A percentile compares a stretch with the other conserved stretches of the same genome.
These are phyloP conservation scores for Penstemon newberryi DNA, from an alignment of 257 asterid genomes.

Conservation along the genomic window DNA sequence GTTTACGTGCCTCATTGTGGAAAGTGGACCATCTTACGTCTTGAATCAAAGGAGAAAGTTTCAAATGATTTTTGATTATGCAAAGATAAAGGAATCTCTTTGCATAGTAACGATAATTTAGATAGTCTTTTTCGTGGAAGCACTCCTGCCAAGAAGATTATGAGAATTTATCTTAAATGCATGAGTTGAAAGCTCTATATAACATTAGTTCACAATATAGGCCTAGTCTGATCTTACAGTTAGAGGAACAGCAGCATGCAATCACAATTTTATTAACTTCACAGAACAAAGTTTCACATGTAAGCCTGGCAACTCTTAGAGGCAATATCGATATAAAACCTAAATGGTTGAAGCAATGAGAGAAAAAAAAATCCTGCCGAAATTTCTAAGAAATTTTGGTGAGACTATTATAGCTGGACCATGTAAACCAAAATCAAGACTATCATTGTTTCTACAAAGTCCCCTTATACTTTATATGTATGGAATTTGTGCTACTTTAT, in stretches of 20 bases:
- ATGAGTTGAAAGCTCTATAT: conserved; percentile 17
- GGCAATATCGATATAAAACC: background rate
- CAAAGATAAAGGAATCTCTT: conserved; percentile 91
- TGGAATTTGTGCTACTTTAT: background rate
- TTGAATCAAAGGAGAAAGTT: conserved; percentile 42
- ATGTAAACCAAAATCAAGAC: background rate
- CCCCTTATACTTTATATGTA: conserved; percentile 1
- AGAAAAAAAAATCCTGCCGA: background rate
- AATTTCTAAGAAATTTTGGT: background rate
- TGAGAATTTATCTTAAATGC: conserved; percentile 8
- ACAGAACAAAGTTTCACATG: background rate
- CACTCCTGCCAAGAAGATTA: conserved; percentile 65
- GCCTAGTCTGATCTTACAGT: background rate
- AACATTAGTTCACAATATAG: background rate
- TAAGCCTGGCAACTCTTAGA: conserved; percentile 3
- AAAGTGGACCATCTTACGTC: conserved; percentile 74
- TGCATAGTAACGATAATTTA: conserved; percentile 90
- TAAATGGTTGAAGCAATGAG: conserved; percentile 16
- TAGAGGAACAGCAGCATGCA: conserved; percentile 1
- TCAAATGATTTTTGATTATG: conserved; percentile 68
- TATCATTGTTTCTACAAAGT: background rate
- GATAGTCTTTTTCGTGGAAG: conserved; percentile 89
- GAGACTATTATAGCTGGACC: background rate
- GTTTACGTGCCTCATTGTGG: conserved; percentile 95
- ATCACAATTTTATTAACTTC: conserved; percentile 1